phyloP scores from a whole-genome alignment of 176 grass and related monocot species.

The Chrysopogon serrulatus region DNA sequence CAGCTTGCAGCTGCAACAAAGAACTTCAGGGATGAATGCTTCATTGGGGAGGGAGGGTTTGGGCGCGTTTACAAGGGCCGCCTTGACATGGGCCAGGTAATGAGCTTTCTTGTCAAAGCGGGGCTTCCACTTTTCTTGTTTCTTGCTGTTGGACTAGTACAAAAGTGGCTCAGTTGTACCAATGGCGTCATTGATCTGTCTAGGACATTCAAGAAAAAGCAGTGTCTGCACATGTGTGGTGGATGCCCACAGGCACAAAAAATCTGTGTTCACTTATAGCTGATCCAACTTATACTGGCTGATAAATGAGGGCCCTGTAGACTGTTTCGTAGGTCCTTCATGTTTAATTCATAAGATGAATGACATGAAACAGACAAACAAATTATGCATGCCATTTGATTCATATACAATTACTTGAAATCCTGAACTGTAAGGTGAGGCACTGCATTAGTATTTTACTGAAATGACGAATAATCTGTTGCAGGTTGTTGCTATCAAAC shows the following conservation, averaged over 20 bases:
- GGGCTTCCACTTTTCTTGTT: background rate
- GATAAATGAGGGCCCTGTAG: constrained; percentile 2
- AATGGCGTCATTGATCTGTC: constrained; percentile 28
- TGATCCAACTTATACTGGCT: constrained; percentile 22
- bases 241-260: constrained; percentile 24
- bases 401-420: background rate
- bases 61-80: constrained; percentile 82
- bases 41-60: constrained; percentile 92
- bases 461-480: constrained; percentile 9
- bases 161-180: constrained; percentile 19
- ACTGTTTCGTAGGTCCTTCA: background rate
- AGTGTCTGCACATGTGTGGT: constrained; percentile 35
- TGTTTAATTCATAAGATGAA: constrained; percentile 21
- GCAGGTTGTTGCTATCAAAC: constrained; percentile 76
- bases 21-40: constrained; percentile 85
- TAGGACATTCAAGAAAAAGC: constrained; percentile 37
- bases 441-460: background rate
- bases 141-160: constrained; percentile 31
- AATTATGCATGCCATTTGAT: background rate
- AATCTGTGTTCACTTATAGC: constrained; percentile 25
- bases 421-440: background rate
- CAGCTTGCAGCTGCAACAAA: constrained; percentile 63
- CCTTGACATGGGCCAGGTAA: constrained; percentile 75
- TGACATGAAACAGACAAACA: constrained; percentile 21
- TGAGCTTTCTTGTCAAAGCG: background rate